phyloP scores from a whole-genome alignment of 2,329 filamentous ascomycete species.

The Fusarium bulbicola region DNA sequence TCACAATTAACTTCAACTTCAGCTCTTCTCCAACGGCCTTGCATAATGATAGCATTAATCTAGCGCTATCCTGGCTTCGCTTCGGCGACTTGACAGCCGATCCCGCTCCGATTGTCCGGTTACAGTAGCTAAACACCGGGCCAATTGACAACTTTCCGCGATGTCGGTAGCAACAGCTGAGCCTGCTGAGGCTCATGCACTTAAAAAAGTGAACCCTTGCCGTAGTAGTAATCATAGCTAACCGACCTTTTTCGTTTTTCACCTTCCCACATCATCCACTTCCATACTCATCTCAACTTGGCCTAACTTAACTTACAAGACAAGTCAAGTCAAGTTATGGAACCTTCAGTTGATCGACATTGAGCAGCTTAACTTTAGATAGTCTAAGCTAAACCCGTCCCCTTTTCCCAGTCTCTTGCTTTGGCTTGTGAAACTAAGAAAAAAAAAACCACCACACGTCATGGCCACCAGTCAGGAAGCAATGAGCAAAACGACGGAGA shows the following conservation, averaged over 20 bases:
- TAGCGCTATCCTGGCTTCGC: slow-evolving; percentile 21
- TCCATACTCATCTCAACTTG: background rate
- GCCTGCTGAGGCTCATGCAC: slow-evolving; percentile 28
- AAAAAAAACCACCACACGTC: slow-evolving; percentile 7
- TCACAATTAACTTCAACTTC: background rate
- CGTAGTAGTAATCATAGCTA: slow-evolving; percentile 15
- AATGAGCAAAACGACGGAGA: slow-evolving; percentile 15
- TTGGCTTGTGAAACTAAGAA: background rate
- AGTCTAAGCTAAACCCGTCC: slow-evolving; percentile 18
- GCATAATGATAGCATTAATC: background rate
- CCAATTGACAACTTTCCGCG: slow-evolving; percentile 11
- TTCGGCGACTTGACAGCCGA: slow-evolving; percentile 19
- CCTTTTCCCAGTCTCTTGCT: background rate
- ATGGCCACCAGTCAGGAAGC: slow-evolving; percentile 35
- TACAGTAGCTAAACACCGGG: slow-evolving; percentile 21
- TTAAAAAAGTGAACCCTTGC: slow-evolving; percentile 20
- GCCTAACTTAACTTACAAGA: background rate
- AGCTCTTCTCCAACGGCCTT: slow-evolving; percentile 15
- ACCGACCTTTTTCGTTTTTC: slow-evolving; percentile 2
- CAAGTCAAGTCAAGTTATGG: slow-evolving; percentile 6
- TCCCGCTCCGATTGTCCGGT: slow-evolving; percentile 26
- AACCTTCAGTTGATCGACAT: slow-evolving; percentile 4
- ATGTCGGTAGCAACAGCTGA: slow-evolving; percentile 14
- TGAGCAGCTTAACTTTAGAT: slow-evolving; percentile 28
- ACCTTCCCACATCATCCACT: slow-evolving; percentile 8